Base-by-base conservation (phyloP, 805 yeast genomes). In the Scheffersomyces lignosus region DNA sequence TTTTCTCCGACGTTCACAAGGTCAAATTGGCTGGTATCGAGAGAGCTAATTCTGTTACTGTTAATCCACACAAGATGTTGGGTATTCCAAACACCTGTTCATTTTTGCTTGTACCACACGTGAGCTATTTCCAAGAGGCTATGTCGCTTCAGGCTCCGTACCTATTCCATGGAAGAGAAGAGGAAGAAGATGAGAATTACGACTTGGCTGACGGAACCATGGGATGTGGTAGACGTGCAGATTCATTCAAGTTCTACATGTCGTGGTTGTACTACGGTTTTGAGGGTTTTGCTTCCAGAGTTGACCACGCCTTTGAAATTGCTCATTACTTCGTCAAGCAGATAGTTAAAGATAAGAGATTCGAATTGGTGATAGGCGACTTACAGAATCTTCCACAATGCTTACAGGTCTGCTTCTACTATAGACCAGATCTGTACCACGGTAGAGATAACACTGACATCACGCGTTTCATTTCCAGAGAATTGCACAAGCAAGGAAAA, bases 211-310 rank as follows among this genome's bases (percentile, higher is more conserved):
- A 85, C 56, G 95, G 93, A 10, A 87, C 96, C 2, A 81, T 87
- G 90, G 95, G 95, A 6, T 87, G 96, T 56, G 96, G 96, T 10
- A 76, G 96, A 48, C 73, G 96, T 37, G 80, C 93, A 0, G 96
- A 87, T 57, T 77, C 91, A 3, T 64, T 87, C 57, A 87, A 87
- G 60, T 70, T 87, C 51, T 87, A 83, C 56, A 57, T 87, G 54
- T 80, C 85, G 1, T 87, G 96, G 96, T 66, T 81, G 40, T 87
- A 83, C 67, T 87, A 81, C 50, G 96, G 96, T 3, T 59, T 65
- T 3, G 49, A 58, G 25, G 96, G 96, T 1, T 83, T 80, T 48
- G 78, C 64, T 22, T 54, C 66, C 31, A 66, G 95, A 28, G 73
- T 87, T 4, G 84, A 87, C 49, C 90, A 85, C 52, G 91, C 95